Evolutionary conservation across 345 rosid species (phyloP), one percentile per base, ranked within the genome.

Genomic region (Carallia brachiata): DNA sequence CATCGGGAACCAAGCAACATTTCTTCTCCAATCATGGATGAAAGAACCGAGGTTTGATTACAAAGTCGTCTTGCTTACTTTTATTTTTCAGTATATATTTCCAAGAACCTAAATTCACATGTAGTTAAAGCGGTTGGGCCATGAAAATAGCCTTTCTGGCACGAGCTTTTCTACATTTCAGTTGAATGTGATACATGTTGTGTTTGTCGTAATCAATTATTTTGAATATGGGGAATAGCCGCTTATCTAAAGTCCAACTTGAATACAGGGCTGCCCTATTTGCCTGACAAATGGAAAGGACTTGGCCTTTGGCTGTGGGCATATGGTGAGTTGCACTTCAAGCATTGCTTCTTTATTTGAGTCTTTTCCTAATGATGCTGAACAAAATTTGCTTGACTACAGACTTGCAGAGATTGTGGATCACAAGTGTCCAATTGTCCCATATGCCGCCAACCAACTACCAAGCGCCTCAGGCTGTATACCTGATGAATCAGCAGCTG

Each of bases 331-430:
- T 72, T 66, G 65, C 68, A 47, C 18, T 34, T 13, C 10, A 37
- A 9, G 16, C 30, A 31, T 6, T 4, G 3, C 36, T 59, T 27
- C 56, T 62, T 18, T 37, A 7, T 60, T 5, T 31, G 23, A 19
- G 7, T 6, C 50, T 62, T 39, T 30, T 56, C 5, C 39, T 10
- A 27, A 3, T 5, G 15, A 37, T 4, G 40, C 56, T 34, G 6
- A 65, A 52, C 10, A 36, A 12, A 36, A 44, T 57, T 67, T 8
- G 23, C 6, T 2, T 32, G 34, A 36, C 50, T 69, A 63, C 79
- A 90, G 92, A 88, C 96, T 16, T 90, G 90, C 62, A 64, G 83
- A 66, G 88, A 88, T 7, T 90, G 91, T 36, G 87, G 85, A 48
- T 44, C 87, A 27, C 79, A 36, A 74, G 65, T 90, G 57, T 75